Conservation (phyloP, 345 rosid species). For the Salix udensis region DNA sequence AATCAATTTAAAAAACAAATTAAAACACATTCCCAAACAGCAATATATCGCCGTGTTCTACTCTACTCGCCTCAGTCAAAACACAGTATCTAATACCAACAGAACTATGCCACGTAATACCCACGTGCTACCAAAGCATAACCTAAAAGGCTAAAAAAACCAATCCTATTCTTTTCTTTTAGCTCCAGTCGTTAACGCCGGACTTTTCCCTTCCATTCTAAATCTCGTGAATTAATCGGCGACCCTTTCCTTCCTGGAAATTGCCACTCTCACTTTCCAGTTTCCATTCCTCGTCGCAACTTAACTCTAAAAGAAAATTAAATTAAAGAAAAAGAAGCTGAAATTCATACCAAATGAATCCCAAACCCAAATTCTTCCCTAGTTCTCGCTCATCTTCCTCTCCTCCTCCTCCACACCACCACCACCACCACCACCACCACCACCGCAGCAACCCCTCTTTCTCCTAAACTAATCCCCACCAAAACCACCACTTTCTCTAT, state of each 20-base stretch:
- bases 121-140: background rate
- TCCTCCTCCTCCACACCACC: background rate
- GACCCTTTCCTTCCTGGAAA: slow-evolving; percentile 31
- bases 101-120: background rate
- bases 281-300: background rate
- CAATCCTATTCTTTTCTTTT: no score
- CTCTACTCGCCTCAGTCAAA: background rate
- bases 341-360: slow-evolving; percentile 40
- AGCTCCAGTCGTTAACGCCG: slow-evolving; percentile 7
- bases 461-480: background rate
- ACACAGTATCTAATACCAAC: background rate
- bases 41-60: background rate
- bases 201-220: slow-evolving; percentile 1
- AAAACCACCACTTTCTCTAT: background rate
- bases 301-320: background rate
- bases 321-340: slow-evolving; percentile 19
- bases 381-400: background rate
- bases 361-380: slow-evolving; percentile 35
- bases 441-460: background rate
- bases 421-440: background rate
- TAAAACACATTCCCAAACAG: no score
- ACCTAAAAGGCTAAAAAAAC: background rate
- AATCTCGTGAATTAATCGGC: slow-evolving; percentile 30
- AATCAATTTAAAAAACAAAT: no score
- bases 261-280: background rate